These are phyloP conservation scores for Tricholoma furcatifolium DNA, from an alignment of 768 basidiomycete genomes.

Conservation along the genomic window DNA sequence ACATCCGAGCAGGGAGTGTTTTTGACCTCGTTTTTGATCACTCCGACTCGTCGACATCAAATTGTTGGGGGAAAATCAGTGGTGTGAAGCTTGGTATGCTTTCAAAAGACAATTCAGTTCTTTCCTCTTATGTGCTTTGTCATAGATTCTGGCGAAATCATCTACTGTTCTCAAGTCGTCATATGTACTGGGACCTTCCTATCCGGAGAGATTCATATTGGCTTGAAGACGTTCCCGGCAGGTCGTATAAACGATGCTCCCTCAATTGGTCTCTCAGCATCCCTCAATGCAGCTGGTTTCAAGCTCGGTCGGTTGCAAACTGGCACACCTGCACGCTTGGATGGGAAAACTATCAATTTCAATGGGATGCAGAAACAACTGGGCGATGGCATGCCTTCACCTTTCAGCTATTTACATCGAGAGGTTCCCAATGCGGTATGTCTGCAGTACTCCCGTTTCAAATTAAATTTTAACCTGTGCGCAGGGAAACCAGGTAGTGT, in stretches of 20 bases:
- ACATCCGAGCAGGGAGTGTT: conserved; percentile 70
- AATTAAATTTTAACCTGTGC: neutral
- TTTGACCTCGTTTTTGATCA: conserved; percentile 74
- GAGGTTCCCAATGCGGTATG: conserved; percentile 69
- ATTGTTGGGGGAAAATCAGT: conserved; percentile 49
- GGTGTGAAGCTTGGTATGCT: conserved; percentile 69
- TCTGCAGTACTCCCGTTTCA: neutral
- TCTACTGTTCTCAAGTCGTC: conserved; percentile 78
- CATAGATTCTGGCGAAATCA: conserved; percentile 70
- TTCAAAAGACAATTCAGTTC: neutral
- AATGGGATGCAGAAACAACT: conserved; percentile 56
- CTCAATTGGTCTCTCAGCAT: conserved; percentile 72
- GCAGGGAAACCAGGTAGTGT: conserved; percentile 71
- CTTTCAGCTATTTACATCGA: conserved; percentile 77
- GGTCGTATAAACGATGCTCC: conserved; percentile 74
- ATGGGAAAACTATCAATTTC: conserved; percentile 70
- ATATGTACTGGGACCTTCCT: conserved; percentile 92
- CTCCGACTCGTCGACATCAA: conserved; percentile 26
- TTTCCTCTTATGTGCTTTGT: neutral
- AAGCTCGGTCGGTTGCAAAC: conserved; percentile 82
- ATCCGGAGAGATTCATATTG: conserved; percentile 89
- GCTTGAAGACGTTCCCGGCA: conserved; percentile 73
- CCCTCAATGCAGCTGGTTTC: conserved; percentile 75
- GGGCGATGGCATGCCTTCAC: conserved; percentile 63
- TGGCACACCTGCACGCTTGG: conserved; percentile 81